Conservation (phyloP, 2,329 filamentous ascomycete species). For the Drechslera avenae region DNA sequence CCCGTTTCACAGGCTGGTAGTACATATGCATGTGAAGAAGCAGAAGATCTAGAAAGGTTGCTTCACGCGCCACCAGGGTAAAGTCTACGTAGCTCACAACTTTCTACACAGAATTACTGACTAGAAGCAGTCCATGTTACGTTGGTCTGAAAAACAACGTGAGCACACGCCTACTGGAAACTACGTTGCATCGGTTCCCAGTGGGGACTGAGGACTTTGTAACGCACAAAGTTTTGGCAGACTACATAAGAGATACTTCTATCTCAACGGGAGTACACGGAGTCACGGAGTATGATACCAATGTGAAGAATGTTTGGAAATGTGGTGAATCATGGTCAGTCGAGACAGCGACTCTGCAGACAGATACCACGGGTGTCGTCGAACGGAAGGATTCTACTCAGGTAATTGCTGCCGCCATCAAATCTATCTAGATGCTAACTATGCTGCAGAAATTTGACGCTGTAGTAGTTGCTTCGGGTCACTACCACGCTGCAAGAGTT, state of each 20-base stretch:
- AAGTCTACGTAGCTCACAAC: background rate
- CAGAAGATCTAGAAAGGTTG: constrained; percentile 25
- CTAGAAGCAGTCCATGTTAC: constrained; percentile 55
- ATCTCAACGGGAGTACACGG: constrained; percentile 56
- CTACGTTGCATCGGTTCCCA: constrained; percentile 61
- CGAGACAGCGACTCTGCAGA: constrained; percentile 52
- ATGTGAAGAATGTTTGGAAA: constrained; percentile 62
- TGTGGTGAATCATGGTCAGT: constrained; percentile 58
- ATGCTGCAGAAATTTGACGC: constrained; percentile 52
- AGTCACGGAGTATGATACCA: constrained; percentile 61
- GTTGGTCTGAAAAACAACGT: constrained; percentile 61
- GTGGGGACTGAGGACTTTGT: constrained; percentile 64
- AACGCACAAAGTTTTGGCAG: constrained; percentile 60
- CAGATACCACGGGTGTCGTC: constrained; percentile 16
- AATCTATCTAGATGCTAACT: background rate
- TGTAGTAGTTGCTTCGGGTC: constrained; percentile 60
- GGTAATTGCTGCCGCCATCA: background rate
- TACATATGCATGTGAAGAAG: constrained; percentile 18
- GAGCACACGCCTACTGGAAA: constrained; percentile 56
- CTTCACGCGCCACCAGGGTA: constrained; percentile 59
- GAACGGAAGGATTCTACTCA: constrained; percentile 3
- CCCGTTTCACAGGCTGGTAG: constrained; percentile 24
- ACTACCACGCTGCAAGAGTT: constrained; percentile 59
- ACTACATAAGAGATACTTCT: constrained; percentile 67
- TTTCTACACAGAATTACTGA: constrained; percentile 5